Conservation (phyloP, 2,329 filamentous ascomycete species). For the Arthrobotrys megalospora region DNA sequence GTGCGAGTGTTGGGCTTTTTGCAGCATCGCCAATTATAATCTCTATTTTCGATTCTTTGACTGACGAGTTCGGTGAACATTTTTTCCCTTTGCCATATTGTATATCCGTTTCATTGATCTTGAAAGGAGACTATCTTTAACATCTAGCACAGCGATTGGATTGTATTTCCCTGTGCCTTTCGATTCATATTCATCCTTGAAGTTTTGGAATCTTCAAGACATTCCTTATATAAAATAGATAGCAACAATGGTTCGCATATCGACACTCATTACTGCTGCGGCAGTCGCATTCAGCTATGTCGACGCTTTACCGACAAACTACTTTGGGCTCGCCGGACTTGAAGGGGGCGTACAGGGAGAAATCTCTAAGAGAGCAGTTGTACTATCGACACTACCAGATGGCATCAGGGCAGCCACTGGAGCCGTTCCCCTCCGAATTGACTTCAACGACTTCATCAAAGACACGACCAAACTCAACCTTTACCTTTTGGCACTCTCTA, state of each 20-base stretch:
- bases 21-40: conserved; percentile 35
- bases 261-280: conserved; percentile 48
- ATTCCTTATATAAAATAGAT: conserved; percentile 11
- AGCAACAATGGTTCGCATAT: conserved; percentile 55
- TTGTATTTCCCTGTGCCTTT: conserved; percentile 9
- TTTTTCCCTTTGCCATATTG: conserved; percentile 15
- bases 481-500: conserved; percentile 81
- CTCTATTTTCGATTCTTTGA: conserved; percentile 47
- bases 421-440: conserved; percentile 34
- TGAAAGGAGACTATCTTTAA: conserved; percentile 18
- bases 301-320: conserved; percentile 43
- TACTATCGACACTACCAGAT: conserved; percentile 40
- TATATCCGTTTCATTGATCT: conserved; percentile 31
- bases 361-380: conserved; percentile 48
- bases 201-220: not conserved
- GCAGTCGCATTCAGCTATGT: conserved; percentile 49
- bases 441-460: conserved; percentile 48
- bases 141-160: conserved; percentile 14
- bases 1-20: conserved; percentile 23
- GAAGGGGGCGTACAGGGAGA: conserved; percentile 46
- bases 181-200: conserved; percentile 10
- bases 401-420: conserved; percentile 33
- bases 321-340: conserved; percentile 27
- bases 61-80: conserved; percentile 58
- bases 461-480: conserved; percentile 70